phyloP scores from a whole-genome alignment of 352 stramenopile species.

The Globisporangium spinosum region DNA sequence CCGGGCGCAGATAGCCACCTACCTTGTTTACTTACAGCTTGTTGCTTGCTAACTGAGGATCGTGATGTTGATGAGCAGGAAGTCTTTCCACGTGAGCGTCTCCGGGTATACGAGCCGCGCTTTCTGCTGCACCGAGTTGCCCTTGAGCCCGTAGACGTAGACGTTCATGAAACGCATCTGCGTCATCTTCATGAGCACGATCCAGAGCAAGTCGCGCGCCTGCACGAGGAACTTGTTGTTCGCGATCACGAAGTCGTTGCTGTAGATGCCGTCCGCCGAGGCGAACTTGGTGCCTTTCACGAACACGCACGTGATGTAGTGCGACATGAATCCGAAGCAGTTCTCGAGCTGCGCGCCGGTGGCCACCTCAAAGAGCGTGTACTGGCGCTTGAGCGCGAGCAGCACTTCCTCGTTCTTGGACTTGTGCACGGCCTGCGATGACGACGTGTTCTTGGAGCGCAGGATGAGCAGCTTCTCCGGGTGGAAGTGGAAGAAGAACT shows the following conservation, averaged over 20 bases:
- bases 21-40: no score
- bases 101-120: conserved; percentile 6
- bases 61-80: conserved; percentile 11
- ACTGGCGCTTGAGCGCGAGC: not conserved
- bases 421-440: not conserved
- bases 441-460: not conserved
- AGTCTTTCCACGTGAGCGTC: not conserved
- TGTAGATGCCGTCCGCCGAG: conserved; percentile 8
- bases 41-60: not conserved
- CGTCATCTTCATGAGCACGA: conserved; percentile 11
- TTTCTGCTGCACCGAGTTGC: conserved; percentile 14
- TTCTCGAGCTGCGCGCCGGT: conserved; percentile 9
- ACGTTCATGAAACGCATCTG: conserved; percentile 9
- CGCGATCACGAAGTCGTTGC: conserved; percentile 15
- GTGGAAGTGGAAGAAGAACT: not conserved
- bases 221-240: conserved; percentile 12
- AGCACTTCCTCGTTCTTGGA: not conserved
- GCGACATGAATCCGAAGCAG: not conserved
- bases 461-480: not conserved
- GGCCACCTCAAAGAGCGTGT: conserved; percentile 4
- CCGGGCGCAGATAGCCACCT: no score
- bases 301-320: conserved; percentile 11
- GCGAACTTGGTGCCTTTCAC: conserved; percentile 5
- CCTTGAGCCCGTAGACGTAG: conserved; percentile 11
- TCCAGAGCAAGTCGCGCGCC: conserved; percentile 7